Conservation (phyloP, 306 rosid genomes). For the Castanopsis chinensis region DNA sequence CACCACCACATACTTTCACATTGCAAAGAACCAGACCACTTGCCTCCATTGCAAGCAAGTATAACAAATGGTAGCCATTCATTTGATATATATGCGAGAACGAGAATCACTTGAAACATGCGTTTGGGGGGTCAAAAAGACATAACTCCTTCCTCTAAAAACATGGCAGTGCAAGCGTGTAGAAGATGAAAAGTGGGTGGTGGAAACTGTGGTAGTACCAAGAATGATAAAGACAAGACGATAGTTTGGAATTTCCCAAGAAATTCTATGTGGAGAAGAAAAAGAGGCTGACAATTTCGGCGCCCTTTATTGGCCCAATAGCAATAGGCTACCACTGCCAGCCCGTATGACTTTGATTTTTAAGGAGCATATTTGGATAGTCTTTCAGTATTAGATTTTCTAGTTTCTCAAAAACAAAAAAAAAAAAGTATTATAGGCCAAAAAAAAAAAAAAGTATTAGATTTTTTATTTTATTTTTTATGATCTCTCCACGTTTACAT, state of each 20-base stretch:
- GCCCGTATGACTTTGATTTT: no score
- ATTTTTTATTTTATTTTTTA: no score
- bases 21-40: conserved; percentile 16
- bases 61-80: not conserved
- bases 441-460: no score
- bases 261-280: conserved; percentile 8
- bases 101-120: not conserved
- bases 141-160: no score
- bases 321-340: no score
- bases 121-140: not conserved
- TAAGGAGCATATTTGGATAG: no score
- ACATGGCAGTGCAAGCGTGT: not conserved
- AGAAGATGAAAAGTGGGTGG: not conserved
- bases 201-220: conserved; percentile 22
- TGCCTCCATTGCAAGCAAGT: not conserved
- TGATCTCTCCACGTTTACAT: no score
- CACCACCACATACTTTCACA: conserved; percentile 13
- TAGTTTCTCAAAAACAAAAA: no score
- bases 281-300: conserved; percentile 24
- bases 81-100: not conserved
- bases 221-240: conserved; percentile 47
- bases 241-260: conserved; percentile 24
- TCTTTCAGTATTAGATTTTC: no score
- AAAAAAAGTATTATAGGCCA: no score
- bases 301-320: conserved; percentile 22